These are phyloP conservation scores for Zygosaccharomyces bailii DNA, from an alignment of 805 yeast genomes.

Conservation along the genomic window DNA sequence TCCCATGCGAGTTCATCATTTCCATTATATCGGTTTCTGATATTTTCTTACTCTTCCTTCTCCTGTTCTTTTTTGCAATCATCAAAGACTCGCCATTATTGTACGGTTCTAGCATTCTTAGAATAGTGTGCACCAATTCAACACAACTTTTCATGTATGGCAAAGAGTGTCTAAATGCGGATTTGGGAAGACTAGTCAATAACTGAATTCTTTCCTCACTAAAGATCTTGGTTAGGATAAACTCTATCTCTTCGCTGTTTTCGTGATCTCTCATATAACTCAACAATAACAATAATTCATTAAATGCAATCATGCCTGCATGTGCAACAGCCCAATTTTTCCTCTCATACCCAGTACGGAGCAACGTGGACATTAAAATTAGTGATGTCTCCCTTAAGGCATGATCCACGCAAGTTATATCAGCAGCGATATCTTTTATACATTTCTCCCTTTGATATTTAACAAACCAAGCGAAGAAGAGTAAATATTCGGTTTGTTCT, in stretches of 20 bases:
- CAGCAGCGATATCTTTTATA: slow-evolving; percentile 25
- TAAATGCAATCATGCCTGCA: slow-evolving; percentile 64
- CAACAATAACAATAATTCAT: slow-evolving; percentile 52
- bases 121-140: slow-evolving; percentile 58
- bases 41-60: slow-evolving; percentile 22
- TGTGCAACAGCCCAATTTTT: slow-evolving; percentile 61
- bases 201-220: slow-evolving; percentile 56
- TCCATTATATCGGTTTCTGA: slow-evolving; percentile 36
- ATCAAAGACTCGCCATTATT: slow-evolving; percentile 50
- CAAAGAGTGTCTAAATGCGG: slow-evolving; percentile 61
- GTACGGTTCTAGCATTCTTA: slow-evolving; percentile 65
- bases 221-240: slow-evolving; percentile 65
- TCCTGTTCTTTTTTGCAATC: slow-evolving; percentile 45
- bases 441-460: slow-evolving; percentile 52
- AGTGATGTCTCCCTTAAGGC: slow-evolving; percentile 62
- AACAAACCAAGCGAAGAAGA: slow-evolving; percentile 71
- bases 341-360: slow-evolving; percentile 40
- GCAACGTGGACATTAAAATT: slow-evolving; percentile 42
- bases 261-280: slow-evolving; percentile 40
- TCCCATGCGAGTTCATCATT: slow-evolving; percentile 35
- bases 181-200: slow-evolving; percentile 56
- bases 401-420: slow-evolving; percentile 45
- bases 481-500: slow-evolving; percentile 48
- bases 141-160: slow-evolving; percentile 57
- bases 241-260: slow-evolving; percentile 45